Evolutionary conservation across 345 rosid genomes (phyloP), one percentile per base, ranked within the genome.

Genomic region (Rhizophora apiculata): DNA sequence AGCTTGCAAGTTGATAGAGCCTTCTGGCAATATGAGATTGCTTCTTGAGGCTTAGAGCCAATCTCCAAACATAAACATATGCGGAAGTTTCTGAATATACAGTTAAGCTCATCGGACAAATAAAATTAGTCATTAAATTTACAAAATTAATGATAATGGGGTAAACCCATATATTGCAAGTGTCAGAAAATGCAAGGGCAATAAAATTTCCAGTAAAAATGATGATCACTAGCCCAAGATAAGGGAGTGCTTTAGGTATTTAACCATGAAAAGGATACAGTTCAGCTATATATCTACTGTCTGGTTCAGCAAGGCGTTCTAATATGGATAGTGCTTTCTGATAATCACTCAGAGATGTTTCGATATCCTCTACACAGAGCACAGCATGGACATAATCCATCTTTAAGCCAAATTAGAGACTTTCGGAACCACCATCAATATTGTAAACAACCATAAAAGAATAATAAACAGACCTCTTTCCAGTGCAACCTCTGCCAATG

Each of bases 311-410:
- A 65, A 92, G 75, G 64, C 79, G 81, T 75, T 85, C 93, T 51
- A 95, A 72, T 69, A 88, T 84, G 68, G 84, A 81, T 15, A 95
- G 76, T 2, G 96, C 96, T 60, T 85, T 83, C 82, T 84, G 81
- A 81, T 90, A 95, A 83, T 92, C 99, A 67, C 84, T 82, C 60
- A 92, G 87, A 57, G 98, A 95, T 75, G 99, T 86, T 83, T 95
- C 96, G 19, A 88, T 82, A 78, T 95, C 99, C 96, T 95, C 99
- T 95, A 79, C 69, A 69, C 34, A 54, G 19, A 36, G 68, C 71
- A 72, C 6, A 36, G 56, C 66, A 79, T 26, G 68, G 39, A 57
- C 7, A 70, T 36, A 22, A 62, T 10, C 6, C 46, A 31, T 15
- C 39, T 20, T 58, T 57, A 57, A 59, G 43, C 1, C 22, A 57